Evolutionary conservation across 352 stramenopile species (phyloP).

Genomic region (Globisporangium ultimum): DNA sequence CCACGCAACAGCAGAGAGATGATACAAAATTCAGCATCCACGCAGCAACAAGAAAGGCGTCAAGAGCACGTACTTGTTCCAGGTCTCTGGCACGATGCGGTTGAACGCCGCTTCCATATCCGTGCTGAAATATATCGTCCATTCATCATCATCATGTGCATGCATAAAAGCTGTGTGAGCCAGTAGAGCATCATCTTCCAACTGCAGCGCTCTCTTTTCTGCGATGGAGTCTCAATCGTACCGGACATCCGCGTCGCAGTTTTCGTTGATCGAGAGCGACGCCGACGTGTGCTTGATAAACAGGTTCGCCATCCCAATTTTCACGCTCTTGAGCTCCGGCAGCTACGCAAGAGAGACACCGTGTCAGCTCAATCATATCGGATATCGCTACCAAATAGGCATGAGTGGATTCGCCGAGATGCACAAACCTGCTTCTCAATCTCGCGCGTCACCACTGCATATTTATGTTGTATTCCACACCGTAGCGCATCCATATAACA

Average conservation of each 20-base stretch:
- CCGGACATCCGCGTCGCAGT: slow-evolving; percentile 93
- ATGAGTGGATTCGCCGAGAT: background rate
- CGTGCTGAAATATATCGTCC: slow-evolving; percentile 31
- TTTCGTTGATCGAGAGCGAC: slow-evolving; percentile 95
- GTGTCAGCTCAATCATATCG: background rate
- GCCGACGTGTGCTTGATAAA: slow-evolving; percentile 97
- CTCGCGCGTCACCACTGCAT: slow-evolving; percentile 73
- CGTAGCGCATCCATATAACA: background rate
- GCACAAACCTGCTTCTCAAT: slow-evolving; percentile 73
- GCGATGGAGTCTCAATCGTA: slow-evolving; percentile 16
- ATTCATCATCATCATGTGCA: too few relatives aligned
- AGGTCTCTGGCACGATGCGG: slow-evolving; percentile 89
- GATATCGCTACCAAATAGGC: background rate
- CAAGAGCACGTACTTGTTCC: slow-evolving; percentile 56
- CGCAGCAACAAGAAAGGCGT: background rate
- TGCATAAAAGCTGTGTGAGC: background rate
- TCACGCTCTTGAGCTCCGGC: slow-evolving; percentile 75
- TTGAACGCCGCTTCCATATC: slow-evolving; percentile 96
- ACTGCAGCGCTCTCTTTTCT: too few relatives aligned
- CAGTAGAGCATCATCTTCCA: background rate
- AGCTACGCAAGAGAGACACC: slow-evolving; percentile 21
- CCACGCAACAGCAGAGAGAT: background rate
- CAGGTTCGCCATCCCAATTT: slow-evolving; percentile 93
- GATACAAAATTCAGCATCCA: background rate
- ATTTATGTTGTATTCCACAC: too few relatives aligned